Evolutionary conservation across 2,329 filamentous ascomycete genomes (phyloP), one percentile per base, ranked within the genome.

Genomic region (Paracorniculantispora psalliotae): DNA sequence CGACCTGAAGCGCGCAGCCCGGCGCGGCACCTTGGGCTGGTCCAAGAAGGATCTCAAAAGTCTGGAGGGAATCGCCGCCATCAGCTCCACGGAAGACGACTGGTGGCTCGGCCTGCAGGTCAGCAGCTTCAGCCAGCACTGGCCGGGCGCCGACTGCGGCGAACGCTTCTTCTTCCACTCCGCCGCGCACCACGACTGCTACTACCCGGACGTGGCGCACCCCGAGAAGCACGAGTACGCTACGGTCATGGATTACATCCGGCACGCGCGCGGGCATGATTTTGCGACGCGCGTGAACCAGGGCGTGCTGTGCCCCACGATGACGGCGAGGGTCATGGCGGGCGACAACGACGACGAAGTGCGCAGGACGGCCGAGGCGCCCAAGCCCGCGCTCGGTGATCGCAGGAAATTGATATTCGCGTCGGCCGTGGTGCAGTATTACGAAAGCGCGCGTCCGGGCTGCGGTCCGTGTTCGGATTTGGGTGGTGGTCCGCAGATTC

Each of bases 111-210:
- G 46, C 19, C 33, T 57, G 54, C 54, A 57, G 35, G 54, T 57
- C 9, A 57, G 54, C 54, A 21, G 54, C n/a, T 57, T 57, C 54
- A 57, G 54, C 54, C 54, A 57, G 54, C 54, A 57, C 54, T 57
- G 54, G 54, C 54, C 54, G n/a, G 26, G 26, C 43, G 43, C 21
- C 23, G 33, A 35, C 33, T 47, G 44, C 23, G 54, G 54, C 30
- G 54, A 57, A 44, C 54, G 54, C 44, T 57, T 57, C 54, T 57
- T 57, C 44, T 57, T 49, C 54, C 54, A 57, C 44, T 15, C 54
- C 15, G 54, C 54, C 44, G 54, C 54, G 23, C 54, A 57, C 54
- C 54, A 57, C 54, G 54, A 57, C 44, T 57, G 54, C 44, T 49
- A 57, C 33, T 49, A 57, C 35, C 54, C 54, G 33, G 54, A 57